These are phyloP conservation scores for Lignosus rhinocerotis DNA, from an alignment of 1,284 basidiomycete genomes.

Conservation along the genomic window DNA sequence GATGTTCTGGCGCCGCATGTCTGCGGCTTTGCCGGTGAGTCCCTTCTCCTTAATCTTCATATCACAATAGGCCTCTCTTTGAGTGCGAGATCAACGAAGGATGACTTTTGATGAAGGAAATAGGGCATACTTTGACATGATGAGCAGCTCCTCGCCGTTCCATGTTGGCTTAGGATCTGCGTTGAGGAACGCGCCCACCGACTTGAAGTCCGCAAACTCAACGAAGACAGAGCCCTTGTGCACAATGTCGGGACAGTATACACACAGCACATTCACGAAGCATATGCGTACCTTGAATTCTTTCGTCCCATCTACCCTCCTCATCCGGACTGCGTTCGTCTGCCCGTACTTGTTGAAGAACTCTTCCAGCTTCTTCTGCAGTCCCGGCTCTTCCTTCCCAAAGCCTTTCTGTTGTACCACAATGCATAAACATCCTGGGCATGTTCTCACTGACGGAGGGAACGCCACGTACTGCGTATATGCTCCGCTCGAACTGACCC, in stretches of 20 bases:
- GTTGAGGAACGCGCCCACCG: constrained; percentile 77
- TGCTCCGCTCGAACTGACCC: constrained; percentile 75
- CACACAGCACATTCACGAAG: neutral
- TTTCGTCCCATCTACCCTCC: constrained; percentile 70
- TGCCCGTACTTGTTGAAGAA: constrained; percentile 86
- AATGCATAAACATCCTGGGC: no score
- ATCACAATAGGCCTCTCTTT: constrained; percentile 85
- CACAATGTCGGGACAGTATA: constrained; percentile 43
- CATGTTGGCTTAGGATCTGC: constrained; percentile 80
- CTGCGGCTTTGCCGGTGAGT: constrained; percentile 65
- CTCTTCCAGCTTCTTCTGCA: constrained; percentile 79
- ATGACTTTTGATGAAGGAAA: neutral
- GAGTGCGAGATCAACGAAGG: neutral
- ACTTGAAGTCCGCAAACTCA: constrained; percentile 80
- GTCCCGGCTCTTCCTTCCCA: constrained; percentile 66
- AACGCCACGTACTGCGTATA: constrained; percentile 77
- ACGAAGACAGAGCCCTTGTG: constrained; percentile 87
- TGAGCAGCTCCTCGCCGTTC: constrained; percentile 72
- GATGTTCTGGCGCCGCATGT: constrained; percentile 53
- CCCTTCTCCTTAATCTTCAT: constrained; percentile 99
- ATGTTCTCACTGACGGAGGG: neutral
- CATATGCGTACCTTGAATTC: constrained; percentile 74
- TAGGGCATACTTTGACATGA: constrained; percentile 80
- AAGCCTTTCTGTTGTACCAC: constrained; percentile 78
- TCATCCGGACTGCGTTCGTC: constrained; percentile 86